Percentiles rank a stretch among this genome's conserved stretches.
Evolutionary conservation across 768 basidiomycete species (phyloP).

Genomic region (Russula foetens): DNA sequence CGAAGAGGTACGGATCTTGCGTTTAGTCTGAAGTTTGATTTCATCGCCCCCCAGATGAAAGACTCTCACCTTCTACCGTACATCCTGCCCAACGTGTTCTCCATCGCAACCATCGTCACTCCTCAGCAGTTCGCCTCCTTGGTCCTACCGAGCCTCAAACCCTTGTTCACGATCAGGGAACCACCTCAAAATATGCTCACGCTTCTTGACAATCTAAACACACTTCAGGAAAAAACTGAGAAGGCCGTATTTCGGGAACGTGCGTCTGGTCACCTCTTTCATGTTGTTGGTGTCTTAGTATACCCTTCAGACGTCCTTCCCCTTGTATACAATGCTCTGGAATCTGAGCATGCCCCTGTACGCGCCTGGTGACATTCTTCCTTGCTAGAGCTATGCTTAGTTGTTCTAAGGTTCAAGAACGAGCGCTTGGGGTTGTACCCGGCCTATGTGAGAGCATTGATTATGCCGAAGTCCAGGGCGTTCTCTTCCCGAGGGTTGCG

Average conservation of each 20-base stretch:
- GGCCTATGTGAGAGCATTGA: constrained; percentile 88
- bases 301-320: constrained; percentile 75
- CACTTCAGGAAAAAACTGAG: constrained; percentile 86
- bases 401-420: constrained; percentile 74
- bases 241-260: constrained; percentile 83
- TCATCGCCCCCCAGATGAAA: constrained; percentile 61
- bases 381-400: constrained; percentile 6
- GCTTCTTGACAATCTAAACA: constrained; percentile 77
- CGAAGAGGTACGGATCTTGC: constrained; percentile 65
- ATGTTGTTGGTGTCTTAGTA: not conserved
- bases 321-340: constrained; percentile 90
- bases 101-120: constrained; percentile 71
- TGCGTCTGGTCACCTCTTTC: constrained; percentile 32
- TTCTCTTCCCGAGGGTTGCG: constrained; percentile 89
- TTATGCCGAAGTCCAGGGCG: constrained; percentile 88
- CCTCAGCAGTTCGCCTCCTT: constrained; percentile 70
- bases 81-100: constrained; percentile 92
- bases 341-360: constrained; percentile 86
- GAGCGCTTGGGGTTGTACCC: constrained; percentile 76
- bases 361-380: not conserved
- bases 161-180: constrained; percentile 84
- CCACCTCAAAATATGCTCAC: constrained; percentile 98
- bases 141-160: constrained; percentile 84
- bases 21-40: not conserved
- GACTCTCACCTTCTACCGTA: constrained; percentile 89